A percentile compares a stretch with the other conserved stretches of the same genome.
Conservation (phyloP, 78 protist species). For the Dictyostelium firmibasis region DNA sequence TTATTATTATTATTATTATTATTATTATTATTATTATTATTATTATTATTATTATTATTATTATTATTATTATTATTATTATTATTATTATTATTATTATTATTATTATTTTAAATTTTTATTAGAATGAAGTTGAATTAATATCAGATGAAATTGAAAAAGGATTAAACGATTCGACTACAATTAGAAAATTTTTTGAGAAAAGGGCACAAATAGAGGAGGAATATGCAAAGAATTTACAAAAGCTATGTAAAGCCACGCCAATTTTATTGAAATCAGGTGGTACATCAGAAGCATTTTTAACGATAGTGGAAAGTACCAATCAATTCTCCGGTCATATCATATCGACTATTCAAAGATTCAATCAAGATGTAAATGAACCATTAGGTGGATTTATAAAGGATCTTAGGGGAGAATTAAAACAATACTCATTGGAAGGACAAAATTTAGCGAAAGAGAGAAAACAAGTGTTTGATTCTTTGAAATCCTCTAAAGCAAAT, state of each 20-base stretch:
- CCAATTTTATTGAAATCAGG: conserved; percentile 11
- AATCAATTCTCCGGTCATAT: conserved; percentile 26
- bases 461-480: conserved; percentile 24
- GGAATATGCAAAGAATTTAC: conserved; percentile 62
- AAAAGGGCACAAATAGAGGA: conserved; percentile 62
- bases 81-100: neutral
- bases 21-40: neutral
- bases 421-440: conserved; percentile 48
- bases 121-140: conserved; percentile 50
- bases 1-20: neutral
- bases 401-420: conserved; percentile 35
- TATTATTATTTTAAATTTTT: neutral
- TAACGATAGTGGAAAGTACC: conserved; percentile 25
- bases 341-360: neutral
- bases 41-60: neutral
- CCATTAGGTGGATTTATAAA: conserved; percentile 32
- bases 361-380: conserved; percentile 23
- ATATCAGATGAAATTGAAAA: conserved; percentile 60
- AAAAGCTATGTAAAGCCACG: conserved; percentile 33
- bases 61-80: neutral
- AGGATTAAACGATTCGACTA: conserved; percentile 27
- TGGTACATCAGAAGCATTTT: conserved; percentile 31
- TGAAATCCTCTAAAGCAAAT: neutral
- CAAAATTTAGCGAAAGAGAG: conserved; percentile 57
- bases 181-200: conserved; percentile 46